Evolutionary conservation across 73 alveolate species (phyloP).

Genomic region (Paramecium biaurelia): DNA sequence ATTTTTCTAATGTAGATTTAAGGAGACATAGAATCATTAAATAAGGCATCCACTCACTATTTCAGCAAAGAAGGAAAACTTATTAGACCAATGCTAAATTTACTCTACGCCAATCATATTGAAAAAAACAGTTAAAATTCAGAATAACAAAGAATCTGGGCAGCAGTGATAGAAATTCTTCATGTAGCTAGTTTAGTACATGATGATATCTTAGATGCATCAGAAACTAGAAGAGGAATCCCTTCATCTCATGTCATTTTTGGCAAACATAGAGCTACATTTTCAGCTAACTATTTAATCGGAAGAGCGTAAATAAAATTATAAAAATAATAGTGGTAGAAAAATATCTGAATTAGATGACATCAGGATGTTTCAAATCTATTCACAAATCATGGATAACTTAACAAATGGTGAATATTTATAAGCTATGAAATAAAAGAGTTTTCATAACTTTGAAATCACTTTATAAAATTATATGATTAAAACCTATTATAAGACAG

Average conservation of each 20-base stretch:
- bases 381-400: slow-evolving; percentile 44
- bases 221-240: slow-evolving; percentile 52
- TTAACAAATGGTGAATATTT: slow-evolving; percentile 51
- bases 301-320: slow-evolving; percentile 47
- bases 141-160: slow-evolving; percentile 51
- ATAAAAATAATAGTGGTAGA: slow-evolving; percentile 19
- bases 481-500: slow-evolving; percentile 58
- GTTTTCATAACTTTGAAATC: background rate
- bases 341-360: slow-evolving; percentile 44
- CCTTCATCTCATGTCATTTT: slow-evolving; percentile 35
- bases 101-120: background rate
- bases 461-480: slow-evolving; percentile 13
- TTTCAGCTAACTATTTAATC: slow-evolving; percentile 32
- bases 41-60: slow-evolving; percentile 50
- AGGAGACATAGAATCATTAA: slow-evolving; percentile 24
- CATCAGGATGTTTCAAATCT: background rate
- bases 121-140: background rate
- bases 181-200: slow-evolving; percentile 61
- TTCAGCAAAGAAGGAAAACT: slow-evolving; percentile 62
- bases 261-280: slow-evolving; percentile 50
- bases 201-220: slow-evolving; percentile 56
- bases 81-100: slow-evolving; percentile 56
- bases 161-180: slow-evolving; percentile 55
- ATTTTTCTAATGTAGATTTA: background rate
- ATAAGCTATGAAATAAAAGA: slow-evolving; percentile 24